Evolutionary conservation across 2,329 filamentous ascomycete genomes (phyloP), one percentile per base, ranked within the genome.

Genomic region (Trichoderma brevicompactum): DNA sequence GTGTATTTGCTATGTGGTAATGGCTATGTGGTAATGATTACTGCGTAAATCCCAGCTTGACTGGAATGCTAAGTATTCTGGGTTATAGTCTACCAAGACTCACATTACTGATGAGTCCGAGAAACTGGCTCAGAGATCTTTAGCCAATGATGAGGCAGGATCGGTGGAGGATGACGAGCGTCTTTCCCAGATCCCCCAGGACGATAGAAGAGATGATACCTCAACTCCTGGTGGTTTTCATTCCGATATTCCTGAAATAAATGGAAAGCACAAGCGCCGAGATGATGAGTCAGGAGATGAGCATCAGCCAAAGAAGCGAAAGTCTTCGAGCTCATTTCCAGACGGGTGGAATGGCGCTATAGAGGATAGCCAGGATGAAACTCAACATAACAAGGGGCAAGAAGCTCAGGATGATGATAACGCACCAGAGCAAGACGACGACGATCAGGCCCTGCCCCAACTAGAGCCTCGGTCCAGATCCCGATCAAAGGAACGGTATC

Each of bases 401-500:
- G 65, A 61, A 10, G 55, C 64, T 7, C 59, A 41, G 46, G 23
- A 8, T 6, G 15, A 49, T 28, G 13, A 48, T n/a, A 17, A 34
- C 15, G 10, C 15, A 19, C 38, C 53, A 43, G 43, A 36, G 17
- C 49, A 61, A 34, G 54, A 49, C 23, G 65, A 66, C 13, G 34
- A 48, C 38, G 62, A 50, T 12, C 65, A 60, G 13, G 13, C 19
- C 2, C 17, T 67, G 13, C 65, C 65, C 5, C 36, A 46, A 9
- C 49, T 60, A 7, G 55, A 50, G 6, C 36, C 48, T 9, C 54
- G 9, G 32, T 65, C 65, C 15, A 54, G 34, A 12, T 65, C 61
- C 13, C 65, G 65, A 10, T 67, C 65, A 36, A 65, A 56, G 40
- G 65, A 67, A 13, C 54, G 48, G 34, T 53, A 65, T 40, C 71